A percentile compares a stretch with the other conserved stretches of the same genome.
Conservation (phyloP, 2,329 filamentous ascomycete genomes). For the Xylaria sp. region DNA sequence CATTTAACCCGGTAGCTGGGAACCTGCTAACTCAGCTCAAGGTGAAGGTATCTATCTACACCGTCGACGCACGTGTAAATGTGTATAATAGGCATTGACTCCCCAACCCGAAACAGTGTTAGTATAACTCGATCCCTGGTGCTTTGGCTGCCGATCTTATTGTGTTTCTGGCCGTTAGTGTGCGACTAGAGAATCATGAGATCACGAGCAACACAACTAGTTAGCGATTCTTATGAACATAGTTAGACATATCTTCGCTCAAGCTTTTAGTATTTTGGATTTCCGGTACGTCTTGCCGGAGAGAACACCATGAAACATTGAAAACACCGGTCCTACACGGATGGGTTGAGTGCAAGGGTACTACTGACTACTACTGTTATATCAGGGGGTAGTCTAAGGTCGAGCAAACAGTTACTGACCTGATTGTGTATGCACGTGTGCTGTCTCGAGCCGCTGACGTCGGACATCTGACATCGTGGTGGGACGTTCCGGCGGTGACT, state of each 20-base stretch:
- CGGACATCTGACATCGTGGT: constrained; percentile 3
- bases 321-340: background rate
- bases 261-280: background rate
- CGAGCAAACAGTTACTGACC: too few species aligned
- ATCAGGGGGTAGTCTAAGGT: background rate
- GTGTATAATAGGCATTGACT: too few species aligned
- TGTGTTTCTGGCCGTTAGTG: background rate
- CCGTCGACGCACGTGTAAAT: too few species aligned
- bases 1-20: constrained; percentile 18
- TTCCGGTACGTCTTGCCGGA: background rate
- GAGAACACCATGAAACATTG: background rate
- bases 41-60: background rate
- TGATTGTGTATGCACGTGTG: too few species aligned
- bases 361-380: background rate
- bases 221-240: background rate
- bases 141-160: background rate
- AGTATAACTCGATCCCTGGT: too few species aligned
- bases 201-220: background rate
- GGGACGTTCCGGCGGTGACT: background rate
- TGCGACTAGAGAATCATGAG: background rate
- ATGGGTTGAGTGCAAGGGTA: too few species aligned
- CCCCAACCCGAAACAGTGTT: background rate
- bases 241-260: background rate
- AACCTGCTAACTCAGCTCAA: background rate
- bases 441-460: background rate